phyloP scores from a whole-genome alignment of 2,329 filamentous ascomycete species.

The Claviceps sorghi region DNA sequence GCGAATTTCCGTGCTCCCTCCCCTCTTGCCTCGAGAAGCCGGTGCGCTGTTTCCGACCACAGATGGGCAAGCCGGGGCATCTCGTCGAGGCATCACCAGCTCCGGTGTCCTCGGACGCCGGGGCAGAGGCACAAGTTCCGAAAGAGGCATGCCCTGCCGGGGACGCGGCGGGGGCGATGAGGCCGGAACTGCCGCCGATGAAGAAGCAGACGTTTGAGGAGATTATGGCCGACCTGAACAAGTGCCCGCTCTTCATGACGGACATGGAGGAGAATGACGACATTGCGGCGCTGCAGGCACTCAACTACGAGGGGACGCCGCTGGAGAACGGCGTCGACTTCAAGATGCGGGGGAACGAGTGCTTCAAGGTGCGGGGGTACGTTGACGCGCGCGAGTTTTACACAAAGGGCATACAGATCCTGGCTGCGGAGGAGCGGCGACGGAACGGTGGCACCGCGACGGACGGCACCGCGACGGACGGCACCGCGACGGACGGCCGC shows the following conservation, averaged over 20 bases:
- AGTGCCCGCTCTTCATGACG: conserved; percentile 87
- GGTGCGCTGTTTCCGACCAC: no score
- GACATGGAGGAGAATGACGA: conserved; percentile 73
- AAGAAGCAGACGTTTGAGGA: conserved; percentile 37
- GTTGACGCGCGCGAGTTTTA: conserved; percentile 85
- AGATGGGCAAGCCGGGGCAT: background rate
- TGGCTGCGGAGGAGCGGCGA: conserved; percentile 48
- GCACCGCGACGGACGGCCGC: conserved; percentile 16
- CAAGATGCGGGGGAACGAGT: conserved; percentile 85
- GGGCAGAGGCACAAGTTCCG: no score
- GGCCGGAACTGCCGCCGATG: conserved; percentile 33
- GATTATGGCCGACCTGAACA: conserved; percentile 41
- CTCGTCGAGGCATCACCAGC: background rate
- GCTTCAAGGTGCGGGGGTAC: conserved; percentile 59
- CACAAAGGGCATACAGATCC: conserved; percentile 62
- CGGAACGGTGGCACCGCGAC: conserved; percentile 23
- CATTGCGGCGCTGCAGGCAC: conserved; percentile 72
- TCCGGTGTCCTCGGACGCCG: no score
- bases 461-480: conserved; percentile 10
- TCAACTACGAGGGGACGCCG: conserved; percentile 85
- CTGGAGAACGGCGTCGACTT: conserved; percentile 72
- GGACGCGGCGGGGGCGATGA: conserved; percentile 12
- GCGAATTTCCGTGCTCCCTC: no score
- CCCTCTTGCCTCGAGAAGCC: no score
- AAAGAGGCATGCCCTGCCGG: background rate